Evolutionary conservation across 2,329 filamentous ascomycete species (phyloP), one percentile per base, ranked within the genome.

Genomic region (Paramyrothecium sp.): DNA sequence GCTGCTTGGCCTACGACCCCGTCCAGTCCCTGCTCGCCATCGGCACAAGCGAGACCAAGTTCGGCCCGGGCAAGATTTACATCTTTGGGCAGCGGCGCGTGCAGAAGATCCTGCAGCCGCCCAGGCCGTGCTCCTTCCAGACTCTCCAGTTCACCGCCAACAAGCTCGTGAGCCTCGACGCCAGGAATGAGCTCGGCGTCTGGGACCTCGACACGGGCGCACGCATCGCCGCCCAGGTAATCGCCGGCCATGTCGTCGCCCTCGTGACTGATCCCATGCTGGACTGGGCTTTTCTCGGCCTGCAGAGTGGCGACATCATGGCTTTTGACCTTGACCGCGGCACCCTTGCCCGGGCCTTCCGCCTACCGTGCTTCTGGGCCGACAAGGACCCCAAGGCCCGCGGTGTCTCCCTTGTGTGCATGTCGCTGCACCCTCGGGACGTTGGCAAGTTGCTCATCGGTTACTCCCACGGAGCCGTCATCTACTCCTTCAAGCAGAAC

Each of bases 401-500:
- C 52, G 75, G 75, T 8, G 71, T 75, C 10, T 72, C 87, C 12
- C 80, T 98, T 34, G 83, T 97, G 19, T 89, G 89, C 17, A 78
- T 99, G 68, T 86, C 92, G 58, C 81, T 98, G 64, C 95, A 98
- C 68, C 93, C 95, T 2, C 84, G 92, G 65, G 95, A 99, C 70
- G 91, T 98, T 62, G 95, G 95, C 4, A 92, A 92, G 67, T 80
- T 99, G 23, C 76, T 99, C 57, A 90, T 99, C 57, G 93, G 89
- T n/a, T 99, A 98, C 71, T 86, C 86, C 0, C 86, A 94, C 63
- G 95, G 95, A 16, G 92, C 91, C 7, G 91, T 91, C 51, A 84
- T 95, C 59, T 99, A 96, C 74, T 96, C 92, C 3, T 96, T 99
- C 80, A 98, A 99, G 76, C 90, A 96, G 71, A 93, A 92, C 68